Conservation (phyloP, 2,329 filamentous ascomycete genomes). For the Aureobasidium sp. region DNA sequence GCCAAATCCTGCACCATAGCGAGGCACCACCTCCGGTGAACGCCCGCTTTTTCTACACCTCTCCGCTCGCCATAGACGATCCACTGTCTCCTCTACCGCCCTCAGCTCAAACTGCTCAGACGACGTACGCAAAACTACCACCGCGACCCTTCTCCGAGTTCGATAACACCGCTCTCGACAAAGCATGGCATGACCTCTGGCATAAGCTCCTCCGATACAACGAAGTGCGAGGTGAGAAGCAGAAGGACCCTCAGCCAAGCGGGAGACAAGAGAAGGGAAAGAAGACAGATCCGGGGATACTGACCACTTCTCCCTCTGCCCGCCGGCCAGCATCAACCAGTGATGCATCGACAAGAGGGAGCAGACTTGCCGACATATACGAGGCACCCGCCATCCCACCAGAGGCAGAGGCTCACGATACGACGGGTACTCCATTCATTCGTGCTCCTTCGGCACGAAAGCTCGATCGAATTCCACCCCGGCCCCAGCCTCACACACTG, state of each 20-base stretch:
- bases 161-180: constrained; percentile 29
- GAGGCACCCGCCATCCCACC: constrained; percentile 14
- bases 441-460: constrained; percentile 36
- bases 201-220: constrained; percentile 27
- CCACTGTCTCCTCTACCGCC: constrained; percentile 32
- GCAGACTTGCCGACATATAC: background rate
- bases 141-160: constrained; percentile 32
- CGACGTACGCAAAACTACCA: constrained; percentile 20
- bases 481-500: constrained; percentile 31
- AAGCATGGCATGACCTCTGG: constrained; percentile 29
- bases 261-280: constrained; percentile 8
- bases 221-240: constrained; percentile 28
- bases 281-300: background rate
- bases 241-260: background rate
- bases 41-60: constrained; percentile 32
- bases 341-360: background rate
- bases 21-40: constrained; percentile 28
- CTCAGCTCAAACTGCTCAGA: constrained; percentile 20
- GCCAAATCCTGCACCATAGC: constrained; percentile 34
- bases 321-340: background rate
- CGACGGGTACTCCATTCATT: constrained; percentile 45
- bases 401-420: constrained; percentile 19
- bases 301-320: background rate
- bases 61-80: constrained; percentile 30
- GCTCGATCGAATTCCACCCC: constrained; percentile 17